Evolutionary conservation across 164 flowering plant species (phyloP).

Genomic region (Nymphaea thermarum): DNA sequence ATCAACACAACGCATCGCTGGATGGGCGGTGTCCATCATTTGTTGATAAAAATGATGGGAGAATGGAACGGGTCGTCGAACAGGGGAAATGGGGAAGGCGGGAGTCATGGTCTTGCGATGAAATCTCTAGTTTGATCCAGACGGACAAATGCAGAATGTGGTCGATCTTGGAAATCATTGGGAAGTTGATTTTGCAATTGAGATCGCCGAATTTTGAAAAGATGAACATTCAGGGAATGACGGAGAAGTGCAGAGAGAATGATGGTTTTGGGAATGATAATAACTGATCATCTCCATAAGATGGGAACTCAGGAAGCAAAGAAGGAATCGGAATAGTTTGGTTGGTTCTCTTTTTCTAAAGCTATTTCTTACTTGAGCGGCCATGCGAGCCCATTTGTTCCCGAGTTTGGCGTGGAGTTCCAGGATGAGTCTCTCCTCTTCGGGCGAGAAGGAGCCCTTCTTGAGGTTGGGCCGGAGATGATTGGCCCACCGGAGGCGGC

Average conservation of each 20-base stretch:
- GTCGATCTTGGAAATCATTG: no score
- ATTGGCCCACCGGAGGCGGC: slow-evolving; percentile 68
- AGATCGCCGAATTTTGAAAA: not conserved
- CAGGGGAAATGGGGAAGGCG: no score
- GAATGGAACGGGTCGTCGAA: no score
- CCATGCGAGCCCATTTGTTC: slow-evolving; percentile 92
- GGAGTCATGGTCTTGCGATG: no score
- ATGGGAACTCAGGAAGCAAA: not conserved
- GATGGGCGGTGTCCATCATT: no score
- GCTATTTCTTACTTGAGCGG: slow-evolving; percentile 39
- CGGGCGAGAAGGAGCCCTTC: slow-evolving; percentile 57
- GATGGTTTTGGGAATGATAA: no score
- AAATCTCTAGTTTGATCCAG: no score
- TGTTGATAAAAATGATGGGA: no score
- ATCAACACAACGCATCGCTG: no score
- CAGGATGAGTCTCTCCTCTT: slow-evolving; percentile 52
- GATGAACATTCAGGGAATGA: not conserved
- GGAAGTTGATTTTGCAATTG: not conserved
- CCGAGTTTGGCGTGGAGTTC: slow-evolving; percentile 65
- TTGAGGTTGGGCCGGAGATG: slow-evolving; percentile 70
- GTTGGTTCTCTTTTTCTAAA: no score
- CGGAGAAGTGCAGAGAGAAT: not conserved
- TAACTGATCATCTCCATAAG: no score
- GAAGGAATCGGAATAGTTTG: not conserved
- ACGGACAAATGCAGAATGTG: no score